A percentile compares a stretch with the other conserved stretches of the same genome.
These are phyloP conservation scores for Trichoderma gracile DNA, from an alignment of 2,329 filamentous ascomycete species.

Conservation along the genomic window DNA sequence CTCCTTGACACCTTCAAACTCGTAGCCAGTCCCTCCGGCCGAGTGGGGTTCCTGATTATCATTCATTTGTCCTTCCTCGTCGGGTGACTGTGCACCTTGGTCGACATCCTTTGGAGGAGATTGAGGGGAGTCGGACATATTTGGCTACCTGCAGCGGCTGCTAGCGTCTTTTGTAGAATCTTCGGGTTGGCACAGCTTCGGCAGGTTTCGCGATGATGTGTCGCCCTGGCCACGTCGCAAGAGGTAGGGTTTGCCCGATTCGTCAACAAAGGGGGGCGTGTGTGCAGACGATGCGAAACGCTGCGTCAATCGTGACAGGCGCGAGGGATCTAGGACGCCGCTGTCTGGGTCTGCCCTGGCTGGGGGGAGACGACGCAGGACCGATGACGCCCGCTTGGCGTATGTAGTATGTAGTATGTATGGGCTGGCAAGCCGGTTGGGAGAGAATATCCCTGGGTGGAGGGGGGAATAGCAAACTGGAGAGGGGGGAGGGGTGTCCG, in stretches of 20 bases:
- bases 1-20: constrained; percentile 96
- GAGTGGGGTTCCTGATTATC: constrained; percentile 77
- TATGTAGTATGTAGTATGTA: constrained; percentile 11
- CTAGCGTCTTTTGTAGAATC: constrained; percentile 60
- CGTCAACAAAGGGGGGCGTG: constrained; percentile 32
- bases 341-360: constrained; percentile 23
- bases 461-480: background rate
- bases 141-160: constrained; percentile 70
- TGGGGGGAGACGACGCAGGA: constrained; percentile 20
- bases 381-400: constrained; percentile 28
- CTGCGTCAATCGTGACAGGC: constrained; percentile 53
- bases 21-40: constrained; percentile 69
- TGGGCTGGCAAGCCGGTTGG: constrained; percentile 27
- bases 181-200: constrained; percentile 54
- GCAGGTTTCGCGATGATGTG: constrained; percentile 59
- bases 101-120: constrained; percentile 95
- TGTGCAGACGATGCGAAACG: constrained; percentile 49
- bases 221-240: constrained; percentile 62
- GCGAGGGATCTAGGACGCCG: constrained; percentile 31
- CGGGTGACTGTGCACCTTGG: constrained; percentile 86
- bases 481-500: constrained; percentile 18
- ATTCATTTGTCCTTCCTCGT: constrained; percentile 94
- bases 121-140: constrained; percentile 87
- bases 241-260: constrained; percentile 53
- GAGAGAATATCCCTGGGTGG: constrained; percentile 24